A percentile compares a stretch with the other conserved stretches of the same genome.
These are phyloP conservation scores for Aegilops tauschii DNA, from an alignment of 176 grass and related monocot genomes.

Conservation along the genomic window DNA sequence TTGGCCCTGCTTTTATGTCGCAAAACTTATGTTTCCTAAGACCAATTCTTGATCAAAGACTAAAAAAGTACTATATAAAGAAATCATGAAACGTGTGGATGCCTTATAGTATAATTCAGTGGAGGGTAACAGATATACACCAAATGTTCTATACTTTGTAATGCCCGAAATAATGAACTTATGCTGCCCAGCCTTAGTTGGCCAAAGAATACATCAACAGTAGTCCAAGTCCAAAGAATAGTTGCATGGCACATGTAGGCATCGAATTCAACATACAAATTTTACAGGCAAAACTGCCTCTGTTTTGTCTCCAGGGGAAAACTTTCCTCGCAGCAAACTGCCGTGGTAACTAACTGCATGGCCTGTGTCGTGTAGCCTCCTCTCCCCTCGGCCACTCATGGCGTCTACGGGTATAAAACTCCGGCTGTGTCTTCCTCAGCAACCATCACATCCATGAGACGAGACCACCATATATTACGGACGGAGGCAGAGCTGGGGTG, in stretches of 20 bases:
- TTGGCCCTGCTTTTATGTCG: background rate
- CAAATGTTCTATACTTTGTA: background rate
- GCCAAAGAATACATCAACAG: background rate
- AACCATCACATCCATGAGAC: conserved; percentile 4
- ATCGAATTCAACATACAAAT: conserved; percentile 18
- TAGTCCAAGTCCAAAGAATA: conserved; percentile 36
- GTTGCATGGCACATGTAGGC: background rate
- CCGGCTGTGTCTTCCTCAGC: background rate
- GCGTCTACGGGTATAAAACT: background rate
- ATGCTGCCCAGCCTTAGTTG: background rate
- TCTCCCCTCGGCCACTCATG: conserved; percentile 15
- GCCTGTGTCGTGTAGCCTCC: conserved; percentile 10
- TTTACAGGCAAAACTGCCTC: conserved; percentile 17
- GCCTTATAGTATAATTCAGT: background rate
- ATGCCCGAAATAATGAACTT: background rate
- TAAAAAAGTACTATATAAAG: background rate
- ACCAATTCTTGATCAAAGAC: background rate
- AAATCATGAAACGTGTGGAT: background rate
- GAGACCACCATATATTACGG: background rate
- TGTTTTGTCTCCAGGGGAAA: conserved; percentile 11
- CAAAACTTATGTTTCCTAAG: background rate
- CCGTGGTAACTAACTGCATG: conserved; percentile 15
- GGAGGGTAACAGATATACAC: background rate
- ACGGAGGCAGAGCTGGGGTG: background rate
- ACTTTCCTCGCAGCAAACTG: background rate